Conservation (phyloP, 345 rosid genomes). For the Pistacia integerrima region DNA sequence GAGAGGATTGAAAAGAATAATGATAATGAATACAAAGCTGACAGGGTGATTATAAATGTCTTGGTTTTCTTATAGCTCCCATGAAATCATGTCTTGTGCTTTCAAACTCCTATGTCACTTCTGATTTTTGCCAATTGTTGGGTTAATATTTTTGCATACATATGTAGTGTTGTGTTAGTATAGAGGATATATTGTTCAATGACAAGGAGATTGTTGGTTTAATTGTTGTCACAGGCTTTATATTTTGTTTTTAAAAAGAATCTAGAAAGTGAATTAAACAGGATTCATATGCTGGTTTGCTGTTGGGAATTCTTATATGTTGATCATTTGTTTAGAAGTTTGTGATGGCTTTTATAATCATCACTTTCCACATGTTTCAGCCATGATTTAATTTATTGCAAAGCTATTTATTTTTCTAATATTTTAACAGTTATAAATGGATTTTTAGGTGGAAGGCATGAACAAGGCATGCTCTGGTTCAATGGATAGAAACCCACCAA, state of each 20-base stretch:
- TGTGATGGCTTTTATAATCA: background rate
- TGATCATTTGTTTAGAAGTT: background rate
- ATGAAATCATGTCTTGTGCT: background rate
- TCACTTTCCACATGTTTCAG: background rate
- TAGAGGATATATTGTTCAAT: background rate
- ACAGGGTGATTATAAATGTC: background rate
- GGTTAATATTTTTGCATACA: background rate
- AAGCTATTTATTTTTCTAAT: background rate
- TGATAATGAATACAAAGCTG: background rate
- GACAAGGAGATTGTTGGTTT: background rate
- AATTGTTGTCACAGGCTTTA: background rate
- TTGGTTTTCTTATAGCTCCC: background rate
- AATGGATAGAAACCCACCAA: too few relatives aligned
- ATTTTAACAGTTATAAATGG: too few relatives aligned
- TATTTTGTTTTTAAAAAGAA: background rate
- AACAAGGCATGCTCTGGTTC: too few relatives aligned
- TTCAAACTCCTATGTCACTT: background rate
- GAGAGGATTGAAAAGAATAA: background rate
- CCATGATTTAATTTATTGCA: conserved; percentile 4
- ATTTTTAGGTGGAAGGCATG: too few relatives aligned
- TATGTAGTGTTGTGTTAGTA: background rate
- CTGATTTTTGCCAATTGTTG: background rate
- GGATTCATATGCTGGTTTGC: too few relatives aligned
- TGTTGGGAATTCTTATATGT: background rate
- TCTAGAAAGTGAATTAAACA: background rate